Evolutionary conservation across 2,329 filamentous ascomycete species (phyloP).

Genomic region (Cladosporium velox): DNA sequence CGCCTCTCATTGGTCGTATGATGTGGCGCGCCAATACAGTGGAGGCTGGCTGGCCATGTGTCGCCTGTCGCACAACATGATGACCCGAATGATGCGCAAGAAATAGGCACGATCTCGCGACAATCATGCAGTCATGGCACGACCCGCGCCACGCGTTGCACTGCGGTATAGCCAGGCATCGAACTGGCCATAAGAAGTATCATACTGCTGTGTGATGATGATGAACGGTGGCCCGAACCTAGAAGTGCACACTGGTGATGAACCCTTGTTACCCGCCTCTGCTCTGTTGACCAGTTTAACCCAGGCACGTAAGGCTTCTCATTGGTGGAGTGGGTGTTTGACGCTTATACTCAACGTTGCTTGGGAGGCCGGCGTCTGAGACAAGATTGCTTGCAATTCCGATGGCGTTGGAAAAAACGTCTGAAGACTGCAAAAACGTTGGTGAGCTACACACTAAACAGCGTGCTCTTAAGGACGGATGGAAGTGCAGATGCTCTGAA

Average conservation of each 20-base stretch:
- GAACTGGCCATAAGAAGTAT: background rate
- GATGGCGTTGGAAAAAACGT: background rate
- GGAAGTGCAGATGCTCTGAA: background rate
- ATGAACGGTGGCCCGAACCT: background rate
- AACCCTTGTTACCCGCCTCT: background rate
- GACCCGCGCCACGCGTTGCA: background rate
- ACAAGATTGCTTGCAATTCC: background rate
- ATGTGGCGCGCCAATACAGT: background rate
- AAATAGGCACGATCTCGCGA: background rate
- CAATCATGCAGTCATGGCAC: background rate
- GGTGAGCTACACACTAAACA: background rate
- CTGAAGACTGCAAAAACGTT: background rate
- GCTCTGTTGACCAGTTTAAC: background rate
- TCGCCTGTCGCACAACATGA: background rate
- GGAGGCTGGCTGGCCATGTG: background rate
- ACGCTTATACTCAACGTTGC: slow-evolving; percentile 9
- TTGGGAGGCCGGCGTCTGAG: slow-evolving; percentile 6
- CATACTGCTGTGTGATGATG: background rate
- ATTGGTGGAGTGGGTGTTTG: slow-evolving; percentile 2
- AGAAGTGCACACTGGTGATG: background rate
- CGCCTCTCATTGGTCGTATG: background rate
- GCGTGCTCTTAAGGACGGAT: background rate
- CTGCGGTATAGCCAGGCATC: background rate
- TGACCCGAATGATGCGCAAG: background rate
- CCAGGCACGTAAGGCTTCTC: background rate